phyloP scores from a whole-genome alignment of 148 eudicot genomes.

The Amaranthus cruentus region DNA sequence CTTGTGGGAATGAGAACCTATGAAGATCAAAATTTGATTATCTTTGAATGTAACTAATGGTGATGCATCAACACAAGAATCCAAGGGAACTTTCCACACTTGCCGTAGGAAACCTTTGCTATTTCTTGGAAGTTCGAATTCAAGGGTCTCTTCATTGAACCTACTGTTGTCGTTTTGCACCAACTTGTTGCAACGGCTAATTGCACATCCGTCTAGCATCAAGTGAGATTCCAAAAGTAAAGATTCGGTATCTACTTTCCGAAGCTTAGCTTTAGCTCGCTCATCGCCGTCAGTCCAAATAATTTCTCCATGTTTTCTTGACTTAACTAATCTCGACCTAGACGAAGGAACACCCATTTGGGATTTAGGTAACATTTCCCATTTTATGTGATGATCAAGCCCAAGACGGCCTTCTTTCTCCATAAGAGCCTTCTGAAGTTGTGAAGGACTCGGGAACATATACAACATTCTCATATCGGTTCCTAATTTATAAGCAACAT shows the following conservation, averaged over 20 bases:
- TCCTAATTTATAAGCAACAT: constrained; percentile 66
- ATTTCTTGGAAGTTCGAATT: constrained; percentile 40
- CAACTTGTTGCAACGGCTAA: constrained; percentile 62
- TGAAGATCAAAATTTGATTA: constrained; percentile 41
- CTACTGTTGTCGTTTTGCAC: constrained; percentile 26
- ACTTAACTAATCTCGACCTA: constrained; percentile 22
- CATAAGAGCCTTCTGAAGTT: constrained; percentile 51
- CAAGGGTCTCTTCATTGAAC: constrained; percentile 25
- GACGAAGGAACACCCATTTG: constrained; percentile 21
- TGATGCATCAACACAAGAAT: constrained; percentile 91
- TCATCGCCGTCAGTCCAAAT: constrained; percentile 16
- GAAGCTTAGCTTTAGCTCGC: constrained; percentile 31
- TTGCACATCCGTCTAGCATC: constrained; percentile 29
- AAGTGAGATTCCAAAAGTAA: constrained; percentile 36
- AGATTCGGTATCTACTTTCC: constrained; percentile 36
- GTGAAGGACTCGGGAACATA: constrained; percentile 62
- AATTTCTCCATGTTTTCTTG: constrained; percentile 31
- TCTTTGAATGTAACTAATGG: constrained; percentile 62
- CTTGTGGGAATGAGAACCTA: constrained; percentile 82
- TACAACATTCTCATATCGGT: constrained; percentile 76
- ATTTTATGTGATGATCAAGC: constrained; percentile 22
- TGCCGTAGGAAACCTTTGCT: constrained; percentile 38
- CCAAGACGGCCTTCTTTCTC: constrained; percentile 32
- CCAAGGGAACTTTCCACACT: constrained; percentile 75
- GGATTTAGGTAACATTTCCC: constrained; percentile 27